phyloP scores from a whole-genome alignment of 371 early-diverging fungal genomes.

The Ecytonucleospora hepatopenaei region DNA sequence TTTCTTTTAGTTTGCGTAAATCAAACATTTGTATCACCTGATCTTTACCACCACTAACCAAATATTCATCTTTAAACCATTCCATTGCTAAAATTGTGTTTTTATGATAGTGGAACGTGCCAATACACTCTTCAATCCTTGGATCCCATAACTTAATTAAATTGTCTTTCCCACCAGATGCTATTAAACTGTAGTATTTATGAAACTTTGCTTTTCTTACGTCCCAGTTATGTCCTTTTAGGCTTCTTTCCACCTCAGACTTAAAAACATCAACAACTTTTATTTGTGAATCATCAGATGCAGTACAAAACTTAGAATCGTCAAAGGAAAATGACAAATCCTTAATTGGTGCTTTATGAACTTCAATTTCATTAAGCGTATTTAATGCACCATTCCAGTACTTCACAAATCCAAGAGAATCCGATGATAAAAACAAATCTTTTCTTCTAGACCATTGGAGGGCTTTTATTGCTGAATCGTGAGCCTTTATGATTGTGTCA shows the following conservation, averaged over 20 bases:
- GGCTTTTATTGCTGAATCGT: constrained; percentile 68
- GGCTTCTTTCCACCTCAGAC: constrained; percentile 65
- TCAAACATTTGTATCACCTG: constrained; percentile 83
- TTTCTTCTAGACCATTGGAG: constrained; percentile 94
- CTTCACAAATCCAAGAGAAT: constrained; percentile 83
- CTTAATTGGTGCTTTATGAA: constrained; percentile 78
- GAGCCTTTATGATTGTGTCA: constrained; percentile 88
- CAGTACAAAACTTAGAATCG: constrained; percentile 85
- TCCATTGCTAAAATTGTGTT: constrained; percentile 76
- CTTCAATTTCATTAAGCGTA: constrained; percentile 77
- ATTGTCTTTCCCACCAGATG: constrained; percentile 93
- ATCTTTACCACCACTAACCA: constrained; percentile 83
- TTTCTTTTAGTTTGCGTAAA: constrained; percentile 80
- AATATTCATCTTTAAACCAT: constrained; percentile 91
- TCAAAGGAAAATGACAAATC: constrained; percentile 70
- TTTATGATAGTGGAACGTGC: constrained; percentile 85
- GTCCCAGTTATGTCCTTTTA: constrained; percentile 89
- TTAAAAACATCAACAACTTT: constrained; percentile 89
- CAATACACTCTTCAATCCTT: constrained; percentile 69
- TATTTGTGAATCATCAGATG: constrained; percentile 85
- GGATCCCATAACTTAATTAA: constrained; percentile 97
- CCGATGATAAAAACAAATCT: constrained; percentile 86
- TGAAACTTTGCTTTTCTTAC: constrained; percentile 97
- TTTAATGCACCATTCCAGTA: constrained; percentile 98
- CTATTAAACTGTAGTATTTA: constrained; percentile 77